Evolutionary conservation across 352 stramenopile species (phyloP).

Genomic region (Phytophthora melonis): DNA sequence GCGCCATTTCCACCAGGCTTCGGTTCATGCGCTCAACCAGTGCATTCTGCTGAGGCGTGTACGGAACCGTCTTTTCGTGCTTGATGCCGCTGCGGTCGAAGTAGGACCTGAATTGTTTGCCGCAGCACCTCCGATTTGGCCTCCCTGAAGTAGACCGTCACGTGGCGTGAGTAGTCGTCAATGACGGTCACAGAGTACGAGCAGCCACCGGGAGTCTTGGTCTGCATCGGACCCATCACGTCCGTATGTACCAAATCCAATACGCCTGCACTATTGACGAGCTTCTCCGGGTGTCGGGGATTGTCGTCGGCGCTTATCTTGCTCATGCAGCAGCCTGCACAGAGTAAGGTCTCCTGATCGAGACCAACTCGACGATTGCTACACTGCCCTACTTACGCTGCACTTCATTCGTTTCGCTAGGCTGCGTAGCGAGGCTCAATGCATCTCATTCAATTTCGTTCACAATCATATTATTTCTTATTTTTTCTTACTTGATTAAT

Average conservation of each 20-base stretch:
- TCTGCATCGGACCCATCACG: slow-evolving; percentile 27
- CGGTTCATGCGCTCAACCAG: slow-evolving; percentile 33
- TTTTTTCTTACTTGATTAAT: no score
- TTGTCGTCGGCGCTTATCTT: not conserved
- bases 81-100: not conserved
- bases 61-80: slow-evolving; percentile 19
- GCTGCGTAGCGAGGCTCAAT: no score
- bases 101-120: not conserved
- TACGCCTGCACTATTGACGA: slow-evolving; percentile 22
- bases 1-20: slow-evolving; percentile 24
- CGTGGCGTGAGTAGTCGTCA: slow-evolving; percentile 29
- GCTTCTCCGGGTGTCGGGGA: slow-evolving; percentile 2
- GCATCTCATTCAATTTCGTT: no score
- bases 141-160: slow-evolving; percentile 28
- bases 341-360: no score
- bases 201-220: slow-evolving; percentile 12
- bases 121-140: not conserved
- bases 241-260: slow-evolving; percentile 20
- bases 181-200: slow-evolving; percentile 23
- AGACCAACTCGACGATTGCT: no score
- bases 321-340: not conserved
- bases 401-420: no score
- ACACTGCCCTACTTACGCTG: no score
- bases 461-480: no score
- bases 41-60: slow-evolving; percentile 33